These are phyloP conservation scores for Cryphonectria carpinicola DNA, from an alignment of 2,329 filamentous ascomycete species.

Conservation along the genomic window DNA sequence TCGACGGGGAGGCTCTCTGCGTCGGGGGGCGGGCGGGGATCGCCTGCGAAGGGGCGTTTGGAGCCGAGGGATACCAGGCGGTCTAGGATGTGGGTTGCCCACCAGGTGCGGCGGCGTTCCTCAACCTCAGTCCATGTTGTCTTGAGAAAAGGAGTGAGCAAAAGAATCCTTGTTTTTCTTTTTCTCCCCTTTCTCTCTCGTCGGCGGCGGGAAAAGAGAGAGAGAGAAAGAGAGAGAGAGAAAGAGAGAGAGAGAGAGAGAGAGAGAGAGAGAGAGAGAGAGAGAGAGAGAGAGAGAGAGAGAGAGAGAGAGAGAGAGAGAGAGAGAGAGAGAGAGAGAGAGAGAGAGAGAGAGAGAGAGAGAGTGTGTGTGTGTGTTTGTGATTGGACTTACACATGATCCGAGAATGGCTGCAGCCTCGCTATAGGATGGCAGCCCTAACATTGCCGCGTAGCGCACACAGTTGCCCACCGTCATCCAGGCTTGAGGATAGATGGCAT, in stretches of 20 bases:
- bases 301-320: not conserved
- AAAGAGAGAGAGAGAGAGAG: not conserved
- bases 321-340: not conserved
- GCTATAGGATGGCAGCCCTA: conserved; percentile 46
- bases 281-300: not conserved
- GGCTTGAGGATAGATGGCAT: conserved; percentile 54
- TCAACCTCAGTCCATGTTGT: conserved; percentile 52
- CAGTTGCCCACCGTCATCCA: conserved; percentile 52
- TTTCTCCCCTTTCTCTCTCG: too few relatives aligned
- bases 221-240: too few relatives aligned
- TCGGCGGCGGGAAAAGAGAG: conserved; percentile 33
- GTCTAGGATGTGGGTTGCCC: conserved; percentile 52
- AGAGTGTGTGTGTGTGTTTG: too few relatives aligned
- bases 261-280: not conserved
- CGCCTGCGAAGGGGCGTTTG: conserved; percentile 33
- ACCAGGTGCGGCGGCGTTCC: conserved; percentile 51
- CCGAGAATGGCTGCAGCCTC: conserved; percentile 44
- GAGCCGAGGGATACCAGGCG: conserved; percentile 38
- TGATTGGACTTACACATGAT: conserved; percentile 27
- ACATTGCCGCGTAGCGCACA: conserved; percentile 48
- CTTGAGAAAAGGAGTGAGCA: conserved; percentile 30
- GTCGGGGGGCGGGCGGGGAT: conserved; percentile 29
- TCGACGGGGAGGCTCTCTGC: conserved; percentile 40
- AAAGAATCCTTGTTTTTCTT: not conserved
- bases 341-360: not conserved